Percentiles rank a stretch among this genome's conserved stretches.
phyloP scores from a whole-genome alignment of 768 basidiomycete genomes.

The Tylopilus rubrobrunneus region DNA sequence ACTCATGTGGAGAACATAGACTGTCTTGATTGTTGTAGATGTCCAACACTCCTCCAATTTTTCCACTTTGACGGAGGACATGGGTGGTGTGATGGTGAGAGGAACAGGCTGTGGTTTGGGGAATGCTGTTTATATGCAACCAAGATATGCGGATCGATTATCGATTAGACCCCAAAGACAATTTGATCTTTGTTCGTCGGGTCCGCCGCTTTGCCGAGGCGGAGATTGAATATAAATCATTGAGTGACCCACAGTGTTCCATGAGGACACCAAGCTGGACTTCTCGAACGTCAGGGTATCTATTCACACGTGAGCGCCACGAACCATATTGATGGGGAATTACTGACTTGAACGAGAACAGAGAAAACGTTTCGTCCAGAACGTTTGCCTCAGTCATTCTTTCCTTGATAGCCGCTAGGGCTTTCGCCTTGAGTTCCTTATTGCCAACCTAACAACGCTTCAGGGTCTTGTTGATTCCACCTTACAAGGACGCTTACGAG shows the following conservation, averaged over 20 bases:
- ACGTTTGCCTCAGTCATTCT: slow-evolving; percentile 18
- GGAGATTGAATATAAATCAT: background rate
- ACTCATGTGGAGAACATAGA: background rate
- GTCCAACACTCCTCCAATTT: slow-evolving; percentile 16
- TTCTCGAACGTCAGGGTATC: slow-evolving; percentile 16
- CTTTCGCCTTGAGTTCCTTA: slow-evolving; percentile 12
- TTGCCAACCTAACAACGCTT: slow-evolving; percentile 10
- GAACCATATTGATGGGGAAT: background rate
- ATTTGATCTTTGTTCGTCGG: no score
- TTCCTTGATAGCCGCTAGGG: slow-evolving; percentile 18
- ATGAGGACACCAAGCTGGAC: slow-evolving; percentile 17
- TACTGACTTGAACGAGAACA: slow-evolving; percentile 23
- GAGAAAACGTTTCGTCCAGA: slow-evolving; percentile 25
- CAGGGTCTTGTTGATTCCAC: background rate
- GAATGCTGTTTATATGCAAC: background rate
- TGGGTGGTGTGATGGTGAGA: background rate
- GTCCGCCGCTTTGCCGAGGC: no score
- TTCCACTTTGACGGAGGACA: background rate
- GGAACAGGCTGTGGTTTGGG: background rate
- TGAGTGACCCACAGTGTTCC: slow-evolving; percentile 3
- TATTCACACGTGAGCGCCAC: slow-evolving; percentile 3
- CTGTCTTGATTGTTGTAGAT: slow-evolving; percentile 7
- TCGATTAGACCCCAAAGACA: no score
- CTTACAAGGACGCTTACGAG: slow-evolving; percentile 19
- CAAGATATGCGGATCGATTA: no score